Base-by-base conservation (phyloP, 1,284 basidiomycete species). In the Athelia psychrophila region DNA sequence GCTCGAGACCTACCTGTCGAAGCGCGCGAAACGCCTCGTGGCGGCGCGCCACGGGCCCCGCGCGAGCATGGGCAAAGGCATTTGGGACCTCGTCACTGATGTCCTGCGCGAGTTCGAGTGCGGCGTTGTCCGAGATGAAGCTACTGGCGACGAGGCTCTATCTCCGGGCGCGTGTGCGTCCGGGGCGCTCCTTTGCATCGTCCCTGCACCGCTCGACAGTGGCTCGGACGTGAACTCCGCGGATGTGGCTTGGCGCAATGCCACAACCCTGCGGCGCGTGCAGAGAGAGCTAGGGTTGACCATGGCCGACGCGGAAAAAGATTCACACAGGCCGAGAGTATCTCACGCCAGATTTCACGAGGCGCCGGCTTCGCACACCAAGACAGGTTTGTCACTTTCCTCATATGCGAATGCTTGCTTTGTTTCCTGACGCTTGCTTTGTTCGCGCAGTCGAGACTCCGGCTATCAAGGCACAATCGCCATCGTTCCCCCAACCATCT, bases 1-100 rank as follows among this genome's bases (percentile, higher is more conserved):
- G 71, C 64, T 74, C 40, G 72, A 75, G 59, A 51, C 54, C 25
- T 62, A 71, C 56, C 64, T 73, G 33, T 74, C 71, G 5, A 61
- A 69, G 13, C 27, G 27, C 52, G 63, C 62, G 12, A 53, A 53
- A 44, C 55, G 52, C 23, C 35, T 59, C 25, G 47, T 33, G 24
- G 22, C 44, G 52, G 47, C 44, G 51, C 44, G 51, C 44, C 20
- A 51, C 52, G 15, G 55, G 44, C 33, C 54, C 61, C 13, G 57
- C 59, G 30, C 42, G 49, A 38, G 57, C 65, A 42, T 42, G n/a
- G 9, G 38, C 44, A 46, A 46, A 24, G 22, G 25, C 54, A 71
- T 75, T 51, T 74, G 73, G 73, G 64, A 68, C 25, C 57, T 69
- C 36, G 71, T 73, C 18, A 46, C 53, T 30, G 51, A 58, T 20